Percentiles rank a stretch among this genome's conserved stretches.
Conservation (phyloP, 805 yeast genomes). For the Yueomyces sp. region DNA sequence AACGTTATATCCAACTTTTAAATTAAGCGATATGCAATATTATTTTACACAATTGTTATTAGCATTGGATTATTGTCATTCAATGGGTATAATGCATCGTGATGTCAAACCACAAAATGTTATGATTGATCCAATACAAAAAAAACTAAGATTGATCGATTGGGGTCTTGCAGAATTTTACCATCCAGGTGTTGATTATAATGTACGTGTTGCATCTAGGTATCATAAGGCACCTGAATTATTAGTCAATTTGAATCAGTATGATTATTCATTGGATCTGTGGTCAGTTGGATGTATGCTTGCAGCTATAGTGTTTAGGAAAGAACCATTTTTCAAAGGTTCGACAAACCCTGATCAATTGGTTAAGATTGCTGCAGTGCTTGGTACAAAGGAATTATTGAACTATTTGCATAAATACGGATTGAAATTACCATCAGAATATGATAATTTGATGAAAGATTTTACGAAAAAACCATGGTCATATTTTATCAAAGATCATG, state of each 20-base stretch:
- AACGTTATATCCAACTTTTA: slow-evolving; percentile 68
- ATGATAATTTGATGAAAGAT: slow-evolving; percentile 58
- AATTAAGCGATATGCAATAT: slow-evolving; percentile 60
- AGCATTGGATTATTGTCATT: slow-evolving; percentile 81
- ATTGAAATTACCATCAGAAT: slow-evolving; percentile 59
- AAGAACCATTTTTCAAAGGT: slow-evolving; percentile 89
- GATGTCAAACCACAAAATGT: slow-evolving; percentile 91
- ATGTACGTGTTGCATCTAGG: slow-evolving; percentile 84
- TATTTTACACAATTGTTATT: slow-evolving; percentile 72
- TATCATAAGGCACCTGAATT: slow-evolving; percentile 89
- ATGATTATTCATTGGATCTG: slow-evolving; percentile 78
- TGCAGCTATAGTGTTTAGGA: slow-evolving; percentile 77
- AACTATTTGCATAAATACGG: slow-evolving; percentile 56
- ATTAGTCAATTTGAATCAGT: slow-evolving; percentile 65
- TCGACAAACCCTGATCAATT: slow-evolving; percentile 83
- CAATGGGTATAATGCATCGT: slow-evolving; percentile 90
- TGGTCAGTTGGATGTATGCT: slow-evolving; percentile 92
- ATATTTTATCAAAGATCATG: slow-evolving; percentile 37
- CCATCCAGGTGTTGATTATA: slow-evolving; percentile 80
- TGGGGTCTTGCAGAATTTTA: slow-evolving; percentile 95
- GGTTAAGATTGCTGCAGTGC: slow-evolving; percentile 76
- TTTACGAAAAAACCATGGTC: slow-evolving; percentile 58
- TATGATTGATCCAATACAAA: slow-evolving; percentile 69
- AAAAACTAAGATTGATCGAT: slow-evolving; percentile 63
- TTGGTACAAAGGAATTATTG: slow-evolving; percentile 70